phyloP scores from a whole-genome alignment of 352 stramenopile genomes.

The Peronospora farinosa region DNA sequence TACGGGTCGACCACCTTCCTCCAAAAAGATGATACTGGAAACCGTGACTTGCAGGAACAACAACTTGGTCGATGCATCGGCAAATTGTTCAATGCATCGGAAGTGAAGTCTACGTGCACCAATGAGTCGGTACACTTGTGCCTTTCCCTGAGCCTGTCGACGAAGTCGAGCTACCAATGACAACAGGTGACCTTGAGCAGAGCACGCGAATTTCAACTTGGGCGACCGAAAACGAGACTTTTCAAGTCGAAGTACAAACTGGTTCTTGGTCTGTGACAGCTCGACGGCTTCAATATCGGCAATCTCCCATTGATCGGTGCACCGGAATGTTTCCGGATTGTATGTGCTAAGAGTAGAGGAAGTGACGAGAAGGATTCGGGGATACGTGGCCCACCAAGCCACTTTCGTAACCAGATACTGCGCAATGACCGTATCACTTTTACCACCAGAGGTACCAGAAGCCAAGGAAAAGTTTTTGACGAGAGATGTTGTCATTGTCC shows the following conservation, averaged over 20 bases:
- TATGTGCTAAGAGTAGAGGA: constrained; percentile 49
- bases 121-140: constrained; percentile 31
- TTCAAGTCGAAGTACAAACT: constrained; percentile 59
- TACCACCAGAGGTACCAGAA: constrained; percentile 7
- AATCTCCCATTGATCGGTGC: constrained; percentile 68
- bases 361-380: constrained; percentile 50
- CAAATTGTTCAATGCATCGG: constrained; percentile 60
- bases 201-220: constrained; percentile 54
- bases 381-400: constrained; percentile 58
- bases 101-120: constrained; percentile 34
- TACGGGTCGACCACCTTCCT: constrained; percentile 42
- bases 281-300: constrained; percentile 53
- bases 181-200: constrained; percentile 47
- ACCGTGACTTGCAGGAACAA: constrained; percentile 47
- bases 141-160: constrained; percentile 36
- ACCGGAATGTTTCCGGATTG: constrained; percentile 60
- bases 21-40: constrained; percentile 44
- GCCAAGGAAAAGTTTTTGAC: constrained; percentile 4
- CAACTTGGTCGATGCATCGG: constrained; percentile 49
- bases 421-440: constrained; percentile 37
- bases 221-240: constrained; percentile 51
- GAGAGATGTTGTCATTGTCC: constrained; percentile 20
- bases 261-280: constrained; percentile 30
- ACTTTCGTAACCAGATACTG: constrained; percentile 70
- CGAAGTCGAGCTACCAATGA: constrained; percentile 43